phyloP scores from a whole-genome alignment of 345 rosid genomes.

The Ceriops decandra region DNA sequence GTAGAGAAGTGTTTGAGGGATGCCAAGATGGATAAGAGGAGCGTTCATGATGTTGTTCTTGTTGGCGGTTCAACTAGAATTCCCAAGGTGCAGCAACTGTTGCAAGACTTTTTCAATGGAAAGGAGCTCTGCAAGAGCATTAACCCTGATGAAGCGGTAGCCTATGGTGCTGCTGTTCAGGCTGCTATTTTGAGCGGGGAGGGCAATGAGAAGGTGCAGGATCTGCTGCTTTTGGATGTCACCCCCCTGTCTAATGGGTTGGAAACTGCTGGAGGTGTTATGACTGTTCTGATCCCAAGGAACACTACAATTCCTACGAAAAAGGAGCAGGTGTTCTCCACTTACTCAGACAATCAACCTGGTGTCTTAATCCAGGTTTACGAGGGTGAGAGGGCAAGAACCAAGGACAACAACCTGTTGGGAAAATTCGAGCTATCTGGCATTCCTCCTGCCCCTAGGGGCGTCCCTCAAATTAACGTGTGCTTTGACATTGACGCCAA shows the following conservation, averaged over 20 bases:
- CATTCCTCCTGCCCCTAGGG: slow-evolving; percentile 28
- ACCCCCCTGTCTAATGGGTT: slow-evolving; percentile 20
- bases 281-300: slow-evolving; percentile 26
- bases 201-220: slow-evolving; percentile 25
- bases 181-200: slow-evolving; percentile 27
- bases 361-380: slow-evolving; percentile 22
- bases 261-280: slow-evolving; percentile 24
- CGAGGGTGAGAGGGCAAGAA: slow-evolving; percentile 28
- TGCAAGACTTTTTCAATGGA: slow-evolving; percentile 26
- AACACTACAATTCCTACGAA: slow-evolving; percentile 24
- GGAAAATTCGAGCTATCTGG: slow-evolving; percentile 25
- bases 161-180: neutral
- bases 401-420: slow-evolving; percentile 21
- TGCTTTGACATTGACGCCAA: slow-evolving; percentile 25
- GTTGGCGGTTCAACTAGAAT: slow-evolving; percentile 30
- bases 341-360: slow-evolving; percentile 22
- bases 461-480: slow-evolving; percentile 20
- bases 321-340: slow-evolving; percentile 27
- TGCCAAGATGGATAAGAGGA: slow-evolving; percentile 29
- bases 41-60: slow-evolving; percentile 23
- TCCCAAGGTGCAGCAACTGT: slow-evolving; percentile 26
- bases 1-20: slow-evolving; percentile 31
- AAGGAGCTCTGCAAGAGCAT: slow-evolving; percentile 32
- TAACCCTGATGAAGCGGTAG: neutral
- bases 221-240: slow-evolving; percentile 21